phyloP scores from a whole-genome alignment of 768 basidiomycete genomes.

The Phaeolepiota aurea region DNA sequence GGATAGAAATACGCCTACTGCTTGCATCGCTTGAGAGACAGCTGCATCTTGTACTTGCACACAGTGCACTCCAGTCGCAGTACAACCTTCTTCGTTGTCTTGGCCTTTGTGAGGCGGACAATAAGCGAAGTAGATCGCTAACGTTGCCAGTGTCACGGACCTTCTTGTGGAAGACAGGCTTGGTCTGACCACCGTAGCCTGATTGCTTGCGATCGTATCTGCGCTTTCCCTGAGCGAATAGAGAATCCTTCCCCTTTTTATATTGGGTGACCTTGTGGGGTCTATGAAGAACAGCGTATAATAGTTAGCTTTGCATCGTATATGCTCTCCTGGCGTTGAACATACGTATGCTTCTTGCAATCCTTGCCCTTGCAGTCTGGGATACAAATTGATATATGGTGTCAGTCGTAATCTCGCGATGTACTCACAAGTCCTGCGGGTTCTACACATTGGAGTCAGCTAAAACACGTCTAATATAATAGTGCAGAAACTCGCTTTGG shows the following conservation, averaged over 20 bases:
- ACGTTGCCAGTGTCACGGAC: conserved; percentile 38
- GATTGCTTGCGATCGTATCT: conserved; percentile 99
- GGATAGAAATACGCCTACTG: conserved; percentile 52
- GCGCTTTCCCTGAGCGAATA: conserved; percentile 98
- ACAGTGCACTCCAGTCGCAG: conserved; percentile 94
- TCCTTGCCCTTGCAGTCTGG: conserved; percentile 92
- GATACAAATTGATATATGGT: conserved; percentile 4
- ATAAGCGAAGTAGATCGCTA: background rate
- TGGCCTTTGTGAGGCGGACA: conserved; percentile 45
- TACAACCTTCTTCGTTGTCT: conserved; percentile 99
- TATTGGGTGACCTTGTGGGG: conserved; percentile 99
- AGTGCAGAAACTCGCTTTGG: conserved; percentile 62
- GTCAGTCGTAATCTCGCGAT: conserved; percentile 1
- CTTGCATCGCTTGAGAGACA: conserved; percentile 97
- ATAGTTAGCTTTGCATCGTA: background rate
- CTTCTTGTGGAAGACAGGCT: conserved; percentile 99
- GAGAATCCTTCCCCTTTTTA: conserved; percentile 99
- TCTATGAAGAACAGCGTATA: conserved; percentile 31
- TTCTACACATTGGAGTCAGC: conserved; percentile 32
- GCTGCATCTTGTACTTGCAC: conserved; percentile 98
- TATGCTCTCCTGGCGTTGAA: conserved; percentile 7
- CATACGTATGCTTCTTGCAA: conserved; percentile 96
- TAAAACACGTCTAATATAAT: conserved; percentile 8
- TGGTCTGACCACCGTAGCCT: conserved; percentile 99
- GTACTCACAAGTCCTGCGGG: conserved; percentile 91